Evolutionary conservation across 1,284 basidiomycete genomes (phyloP).

Genomic region (Anthracocystis walkeri): DNA sequence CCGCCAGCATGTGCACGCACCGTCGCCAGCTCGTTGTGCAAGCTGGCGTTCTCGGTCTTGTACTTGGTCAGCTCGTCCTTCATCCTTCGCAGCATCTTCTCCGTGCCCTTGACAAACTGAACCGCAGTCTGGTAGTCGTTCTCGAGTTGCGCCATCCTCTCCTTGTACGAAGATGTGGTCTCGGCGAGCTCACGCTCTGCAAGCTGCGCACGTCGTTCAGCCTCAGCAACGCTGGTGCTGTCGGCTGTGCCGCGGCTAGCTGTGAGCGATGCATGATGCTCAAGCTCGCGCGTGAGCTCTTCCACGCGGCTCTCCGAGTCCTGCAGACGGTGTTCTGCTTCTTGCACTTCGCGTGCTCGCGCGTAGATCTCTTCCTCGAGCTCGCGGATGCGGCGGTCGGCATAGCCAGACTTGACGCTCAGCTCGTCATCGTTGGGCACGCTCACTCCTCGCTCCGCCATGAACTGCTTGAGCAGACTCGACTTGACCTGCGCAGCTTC

Average conservation of each 20-base stretch:
- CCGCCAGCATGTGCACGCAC: conserved; percentile 26
- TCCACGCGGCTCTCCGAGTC: conserved; percentile 63
- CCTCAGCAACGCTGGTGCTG: conserved; percentile 82
- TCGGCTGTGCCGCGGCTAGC: conserved; percentile 77
- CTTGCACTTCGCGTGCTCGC: conserved; percentile 55
- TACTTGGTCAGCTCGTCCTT: conserved; percentile 74
- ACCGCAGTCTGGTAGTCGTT: conserved; percentile 94
- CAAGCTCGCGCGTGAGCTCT: conserved; percentile 61
- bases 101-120: conserved; percentile 85
- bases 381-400: conserved; percentile 61
- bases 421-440: conserved; percentile 67
- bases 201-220: conserved; percentile 74
- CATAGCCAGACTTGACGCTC: conserved; percentile 55
- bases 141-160: conserved; percentile 78
- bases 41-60: conserved; percentile 66
- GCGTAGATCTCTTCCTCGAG: conserved; percentile 66
- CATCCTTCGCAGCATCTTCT: conserved; percentile 98
- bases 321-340: conserved; percentile 63
- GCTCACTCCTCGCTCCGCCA: conserved; percentile 78
- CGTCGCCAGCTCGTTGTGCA: conserved; percentile 53
- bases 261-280: conserved; percentile 60
- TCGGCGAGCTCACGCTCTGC: conserved; percentile 67
- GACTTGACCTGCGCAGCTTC: conserved; percentile 82
- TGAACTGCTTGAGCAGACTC: conserved; percentile 84
- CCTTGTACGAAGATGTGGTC: conserved; percentile 65